Conservation (phyloP, 2,329 filamentous ascomycete genomes). For the Fusarium piperis region DNA sequence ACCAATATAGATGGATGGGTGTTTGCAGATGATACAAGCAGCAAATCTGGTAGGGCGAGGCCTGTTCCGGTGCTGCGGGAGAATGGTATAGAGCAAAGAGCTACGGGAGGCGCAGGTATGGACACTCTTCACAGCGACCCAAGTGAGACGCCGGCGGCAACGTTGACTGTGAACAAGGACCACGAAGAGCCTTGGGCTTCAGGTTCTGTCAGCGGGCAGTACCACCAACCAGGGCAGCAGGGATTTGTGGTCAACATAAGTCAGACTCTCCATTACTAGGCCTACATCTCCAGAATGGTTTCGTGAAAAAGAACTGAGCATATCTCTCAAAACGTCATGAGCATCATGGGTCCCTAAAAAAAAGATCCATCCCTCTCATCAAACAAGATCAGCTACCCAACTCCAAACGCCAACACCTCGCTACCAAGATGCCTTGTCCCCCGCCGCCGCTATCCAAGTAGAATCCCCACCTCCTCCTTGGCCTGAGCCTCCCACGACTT, state of each 20-base stretch:
- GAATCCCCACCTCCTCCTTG: constrained; percentile 52
- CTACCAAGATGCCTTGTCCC: constrained; percentile 6
- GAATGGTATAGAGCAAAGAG: background rate
- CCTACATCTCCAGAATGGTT: background rate
- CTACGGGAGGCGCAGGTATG: background rate
- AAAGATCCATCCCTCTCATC: constrained; percentile 1
- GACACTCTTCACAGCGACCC: background rate
- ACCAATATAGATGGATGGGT: background rate
- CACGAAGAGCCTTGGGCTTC: background rate
- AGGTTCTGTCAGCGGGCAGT: background rate
- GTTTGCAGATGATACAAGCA: background rate
- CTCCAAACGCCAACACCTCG: constrained; percentile 31
- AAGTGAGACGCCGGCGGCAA: background rate
- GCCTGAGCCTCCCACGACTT: constrained; percentile 54
- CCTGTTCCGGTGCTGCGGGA: background rate
- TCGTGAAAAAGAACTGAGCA: background rate
- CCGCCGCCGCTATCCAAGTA: constrained; percentile 52
- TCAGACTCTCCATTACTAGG: background rate
- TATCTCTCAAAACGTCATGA: background rate
- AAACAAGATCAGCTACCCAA: background rate
- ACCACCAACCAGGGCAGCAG: background rate
- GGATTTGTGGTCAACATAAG: background rate
- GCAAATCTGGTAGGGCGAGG: background rate
- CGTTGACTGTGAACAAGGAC: background rate
- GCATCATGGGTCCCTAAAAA: background rate